Evolutionary conservation across 2,329 filamentous ascomycete species (phyloP).

Genomic region (Hymenoscyphus occultus): DNA sequence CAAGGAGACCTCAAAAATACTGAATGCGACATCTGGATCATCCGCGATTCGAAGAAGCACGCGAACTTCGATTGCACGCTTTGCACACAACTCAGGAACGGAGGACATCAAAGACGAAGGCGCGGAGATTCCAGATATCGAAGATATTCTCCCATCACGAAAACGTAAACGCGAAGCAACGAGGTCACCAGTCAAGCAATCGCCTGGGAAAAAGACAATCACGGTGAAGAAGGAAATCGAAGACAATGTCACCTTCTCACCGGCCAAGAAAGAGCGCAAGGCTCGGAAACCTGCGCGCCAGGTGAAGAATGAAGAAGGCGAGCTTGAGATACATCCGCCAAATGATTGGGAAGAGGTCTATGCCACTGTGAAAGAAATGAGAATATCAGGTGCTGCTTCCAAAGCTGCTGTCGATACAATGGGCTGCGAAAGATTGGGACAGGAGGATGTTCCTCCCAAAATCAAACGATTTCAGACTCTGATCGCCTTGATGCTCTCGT

Average conservation of each 20-base stretch:
- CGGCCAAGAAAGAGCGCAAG: constrained; percentile 34
- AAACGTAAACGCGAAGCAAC: constrained; percentile 49
- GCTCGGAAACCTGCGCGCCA: constrained; percentile 48
- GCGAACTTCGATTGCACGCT: constrained; percentile 48
- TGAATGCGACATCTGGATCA: constrained; percentile 45
- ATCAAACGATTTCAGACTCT: constrained; percentile 68
- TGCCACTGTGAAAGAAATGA: constrained; percentile 73
- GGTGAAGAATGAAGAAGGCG: constrained; percentile 41
- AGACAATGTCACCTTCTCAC: constrained; percentile 30
- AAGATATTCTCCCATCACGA: constrained; percentile 47
- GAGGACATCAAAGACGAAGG: constrained; percentile 24
- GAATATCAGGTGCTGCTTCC: constrained; percentile 52
- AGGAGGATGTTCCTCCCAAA: constrained; percentile 44
- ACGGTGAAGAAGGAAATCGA: constrained; percentile 43
- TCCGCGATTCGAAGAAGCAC: constrained; percentile 46
- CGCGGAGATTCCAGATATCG: constrained; percentile 47
- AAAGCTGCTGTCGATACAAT: constrained; percentile 94
- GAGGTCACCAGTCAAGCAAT: constrained; percentile 28
- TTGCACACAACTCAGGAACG: constrained; percentile 39
- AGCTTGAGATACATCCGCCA: constrained; percentile 54
- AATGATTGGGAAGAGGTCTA: constrained; percentile 85
- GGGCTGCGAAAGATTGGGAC: constrained; percentile 81
- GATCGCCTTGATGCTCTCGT: constrained; percentile 67
- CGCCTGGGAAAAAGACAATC: constrained; percentile 30
- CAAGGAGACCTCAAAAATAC: constrained; percentile 55